Evolutionary conservation across 1,284 basidiomycete genomes (phyloP).

Genomic region (Ceratobasidium sp.): DNA sequence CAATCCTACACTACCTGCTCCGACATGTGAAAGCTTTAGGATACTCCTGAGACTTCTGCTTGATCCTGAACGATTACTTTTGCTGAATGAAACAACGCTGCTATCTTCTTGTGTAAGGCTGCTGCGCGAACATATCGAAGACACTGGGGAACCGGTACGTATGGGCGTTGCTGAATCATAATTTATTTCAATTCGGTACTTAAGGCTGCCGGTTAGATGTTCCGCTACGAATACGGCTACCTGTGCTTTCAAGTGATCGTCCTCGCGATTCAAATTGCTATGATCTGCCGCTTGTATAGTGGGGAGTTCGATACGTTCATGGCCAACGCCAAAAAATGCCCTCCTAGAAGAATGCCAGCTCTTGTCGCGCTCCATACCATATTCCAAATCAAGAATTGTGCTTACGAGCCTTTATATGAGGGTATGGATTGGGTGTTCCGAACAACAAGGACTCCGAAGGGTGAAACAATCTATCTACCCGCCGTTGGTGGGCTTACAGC

Average conservation of each 20-base stretch:
- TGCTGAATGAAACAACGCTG: constrained; percentile 2
- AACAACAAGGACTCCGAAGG: neutral
- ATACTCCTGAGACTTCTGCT: neutral
- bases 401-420: neutral
- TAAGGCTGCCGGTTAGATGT: neutral
- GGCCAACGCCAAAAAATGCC: neutral
- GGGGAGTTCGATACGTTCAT: neutral
- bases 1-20: neutral
- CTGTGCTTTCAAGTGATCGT: neutral
- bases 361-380: neutral
- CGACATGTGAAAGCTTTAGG: constrained; percentile 5
- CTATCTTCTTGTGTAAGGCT: constrained; percentile 4
- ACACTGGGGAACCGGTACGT: constrained; percentile 2
- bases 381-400: neutral
- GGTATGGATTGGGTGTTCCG: neutral
- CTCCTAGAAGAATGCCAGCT: neutral
- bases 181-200: neutral
- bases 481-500: constrained; percentile 6
- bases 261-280: neutral
- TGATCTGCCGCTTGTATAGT: neutral
- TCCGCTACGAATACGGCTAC: neutral
- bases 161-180: neutral
- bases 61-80: neutral
- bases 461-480: neutral
- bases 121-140: constrained; percentile 2